Conservation (phyloP, 2,329 filamentous ascomycete genomes). For the Oidium heveae region DNA sequence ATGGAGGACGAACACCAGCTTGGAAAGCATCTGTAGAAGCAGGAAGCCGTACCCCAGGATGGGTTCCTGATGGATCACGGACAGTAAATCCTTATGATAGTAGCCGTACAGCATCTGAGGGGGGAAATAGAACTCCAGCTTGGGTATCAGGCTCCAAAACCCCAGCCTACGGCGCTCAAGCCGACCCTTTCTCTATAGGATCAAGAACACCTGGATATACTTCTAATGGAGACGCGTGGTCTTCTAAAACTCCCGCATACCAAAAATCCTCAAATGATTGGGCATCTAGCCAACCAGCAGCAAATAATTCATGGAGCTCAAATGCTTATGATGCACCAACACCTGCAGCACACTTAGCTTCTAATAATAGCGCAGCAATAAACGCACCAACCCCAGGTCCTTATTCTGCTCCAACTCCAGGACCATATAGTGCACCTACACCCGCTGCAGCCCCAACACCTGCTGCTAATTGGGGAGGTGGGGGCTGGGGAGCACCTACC, state of each 20-base stretch:
- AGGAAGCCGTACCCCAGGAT: conserved; percentile 38
- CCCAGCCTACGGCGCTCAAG: conserved; percentile 23
- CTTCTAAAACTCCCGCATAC: conserved; percentile 42
- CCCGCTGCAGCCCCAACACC: conserved; percentile 41
- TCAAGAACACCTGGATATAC: conserved; percentile 58
- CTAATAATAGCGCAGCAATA: conserved; percentile 34
- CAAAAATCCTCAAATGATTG: conserved; percentile 42
- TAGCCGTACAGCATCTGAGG: conserved; percentile 47
- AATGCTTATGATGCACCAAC: conserved; percentile 42
- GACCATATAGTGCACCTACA: conserved; percentile 23
- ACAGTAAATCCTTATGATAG: conserved; percentile 40
- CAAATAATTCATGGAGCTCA: conserved; percentile 16
- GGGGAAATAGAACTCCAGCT: conserved; percentile 44
- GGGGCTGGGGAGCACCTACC: conserved; percentile 20
- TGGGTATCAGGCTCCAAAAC: conserved; percentile 62
- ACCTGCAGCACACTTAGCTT: conserved; percentile 31
- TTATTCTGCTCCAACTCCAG: conserved; percentile 24
- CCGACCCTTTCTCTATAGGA: conserved; percentile 36
- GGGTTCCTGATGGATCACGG: conserved; percentile 36
- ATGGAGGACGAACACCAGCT: conserved; percentile 35
- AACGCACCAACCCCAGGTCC: conserved; percentile 50
- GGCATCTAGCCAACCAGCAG: conserved; percentile 7
- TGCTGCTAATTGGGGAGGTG: conserved; percentile 28
- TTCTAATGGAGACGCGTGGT: conserved; percentile 30
- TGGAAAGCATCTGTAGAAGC: conserved; percentile 27